Conservation (phyloP, 1,284 basidiomycete genomes). For the Leccinum pachyderme region DNA sequence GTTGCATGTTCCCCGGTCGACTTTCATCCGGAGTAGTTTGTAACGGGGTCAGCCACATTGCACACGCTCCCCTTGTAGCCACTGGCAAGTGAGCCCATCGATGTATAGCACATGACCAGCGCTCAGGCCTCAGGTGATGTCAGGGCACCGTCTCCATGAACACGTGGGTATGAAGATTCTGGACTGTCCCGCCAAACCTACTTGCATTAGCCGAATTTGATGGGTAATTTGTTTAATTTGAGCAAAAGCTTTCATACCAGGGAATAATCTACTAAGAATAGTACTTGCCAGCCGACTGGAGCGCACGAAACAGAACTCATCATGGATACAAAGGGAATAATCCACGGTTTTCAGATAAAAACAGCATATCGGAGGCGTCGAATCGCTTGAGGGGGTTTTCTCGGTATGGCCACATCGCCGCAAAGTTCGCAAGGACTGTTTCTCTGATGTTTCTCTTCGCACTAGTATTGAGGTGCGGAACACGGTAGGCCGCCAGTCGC, state of each 20-base stretch:
- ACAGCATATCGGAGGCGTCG: neutral
- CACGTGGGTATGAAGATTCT: conserved; percentile 5
- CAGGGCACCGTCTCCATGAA: conserved; percentile 1
- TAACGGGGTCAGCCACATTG: neutral
- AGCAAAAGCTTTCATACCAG: conserved; percentile 2
- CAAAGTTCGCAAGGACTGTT: neutral
- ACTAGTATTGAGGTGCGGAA: neutral
- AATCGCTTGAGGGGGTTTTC: conserved; percentile 5
- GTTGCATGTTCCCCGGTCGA: neutral
- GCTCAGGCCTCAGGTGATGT: conserved; percentile 1
- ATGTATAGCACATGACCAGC: conserved; percentile 5
- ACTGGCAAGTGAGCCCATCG: conserved; percentile 4
- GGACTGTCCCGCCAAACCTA: neutral
- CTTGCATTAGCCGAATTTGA: neutral
- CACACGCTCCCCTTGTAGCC: conserved; percentile 6
- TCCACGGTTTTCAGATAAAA: neutral
- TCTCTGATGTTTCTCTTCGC: neutral
- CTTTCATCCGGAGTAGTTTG: neutral
- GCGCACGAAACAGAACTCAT: neutral
- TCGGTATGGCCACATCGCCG: conserved; percentile 1
- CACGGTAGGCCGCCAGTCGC: neutral
- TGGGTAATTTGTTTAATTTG: conserved; percentile 1
- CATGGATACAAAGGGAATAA: neutral
- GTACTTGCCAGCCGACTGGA: conserved; percentile 1
- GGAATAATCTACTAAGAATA: conserved; percentile 4